phyloP scores from a whole-genome alignment of 768 basidiomycete species.

The Rossbeevera mucosa region DNA sequence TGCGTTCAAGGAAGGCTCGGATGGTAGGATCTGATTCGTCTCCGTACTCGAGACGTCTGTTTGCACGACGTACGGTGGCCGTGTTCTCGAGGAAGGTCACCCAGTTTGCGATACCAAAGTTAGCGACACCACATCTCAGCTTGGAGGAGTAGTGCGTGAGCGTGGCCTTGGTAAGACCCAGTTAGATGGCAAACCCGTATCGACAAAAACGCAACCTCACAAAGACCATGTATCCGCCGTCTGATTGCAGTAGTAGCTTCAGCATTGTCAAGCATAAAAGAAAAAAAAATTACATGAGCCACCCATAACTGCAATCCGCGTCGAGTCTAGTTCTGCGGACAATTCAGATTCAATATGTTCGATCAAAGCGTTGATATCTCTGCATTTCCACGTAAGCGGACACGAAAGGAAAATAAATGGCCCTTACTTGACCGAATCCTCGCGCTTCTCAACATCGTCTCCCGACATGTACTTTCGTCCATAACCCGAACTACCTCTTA shows the following conservation, averaged over 20 bases:
- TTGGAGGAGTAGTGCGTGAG: slow-evolving; percentile 39
- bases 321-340: slow-evolving; percentile 31
- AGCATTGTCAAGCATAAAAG: neutral
- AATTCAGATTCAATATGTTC: slow-evolving; percentile 32
- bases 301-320: slow-evolving; percentile 39
- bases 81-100: slow-evolving; percentile 41
- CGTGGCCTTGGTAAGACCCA: slow-evolving; percentile 29
- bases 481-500: slow-evolving; percentile 40
- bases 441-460: slow-evolving; percentile 41
- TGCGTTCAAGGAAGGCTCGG: slow-evolving; percentile 35
- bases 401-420: neutral
- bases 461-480: slow-evolving; percentile 36
- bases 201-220: slow-evolving; percentile 14
- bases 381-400: slow-evolving; percentile 6
- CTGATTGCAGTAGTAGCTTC: slow-evolving; percentile 12
- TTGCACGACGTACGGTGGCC: slow-evolving; percentile 32
- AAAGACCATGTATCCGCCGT: slow-evolving; percentile 40
- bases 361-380: slow-evolving; percentile 38
- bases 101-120: slow-evolving; percentile 39
- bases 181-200: slow-evolving; percentile 2
- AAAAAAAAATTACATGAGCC: slow-evolving; percentile 34
- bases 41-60: slow-evolving; percentile 38
- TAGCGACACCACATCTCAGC: slow-evolving; percentile 38
- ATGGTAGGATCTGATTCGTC: slow-evolving; percentile 37
- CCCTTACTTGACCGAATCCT: slow-evolving; percentile 39